phyloP scores from a whole-genome alignment of 169 alveolate genomes.

The Plasmodium falciparum region DNA sequence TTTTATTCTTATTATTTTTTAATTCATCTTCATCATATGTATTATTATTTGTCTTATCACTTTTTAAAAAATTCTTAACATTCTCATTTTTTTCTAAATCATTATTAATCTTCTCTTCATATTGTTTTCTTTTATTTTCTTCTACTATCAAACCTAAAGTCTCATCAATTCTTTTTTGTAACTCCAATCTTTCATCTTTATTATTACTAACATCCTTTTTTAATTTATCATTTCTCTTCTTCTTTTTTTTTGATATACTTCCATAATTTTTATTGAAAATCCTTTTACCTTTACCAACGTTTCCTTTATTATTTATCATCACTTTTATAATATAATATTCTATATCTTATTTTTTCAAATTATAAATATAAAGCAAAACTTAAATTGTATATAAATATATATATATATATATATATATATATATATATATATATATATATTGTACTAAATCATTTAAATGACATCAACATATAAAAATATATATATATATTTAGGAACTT shows the following conservation, averaged over 20 bases:
- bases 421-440: no score
- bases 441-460: no score
- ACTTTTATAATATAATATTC: background rate
- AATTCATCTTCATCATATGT: background rate
- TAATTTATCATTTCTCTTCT: background rate
- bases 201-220: background rate
- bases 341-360: background rate
- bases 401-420: no score
- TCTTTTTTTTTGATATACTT: conserved; percentile 36
- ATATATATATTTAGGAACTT: background rate
- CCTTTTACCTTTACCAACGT: conserved; percentile 2
- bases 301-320: conserved; percentile 23
- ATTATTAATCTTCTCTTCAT: conserved; percentile 34
- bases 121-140: conserved; percentile 69
- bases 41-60: background rate
- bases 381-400: no score
- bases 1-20: conserved; percentile 30
- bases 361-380: background rate
- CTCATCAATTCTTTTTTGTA: conserved; percentile 69
- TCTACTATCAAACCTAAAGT: conserved; percentile 34
- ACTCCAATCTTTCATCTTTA: conserved; percentile 31
- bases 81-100: conserved; percentile 11
- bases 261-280: conserved; percentile 42
- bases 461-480: background rate
- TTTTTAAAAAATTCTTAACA: background rate